These are phyloP conservation scores for Calonectria hawksworthii DNA, from an alignment of 2,329 filamentous ascomycete species.

Conservation along the genomic window DNA sequence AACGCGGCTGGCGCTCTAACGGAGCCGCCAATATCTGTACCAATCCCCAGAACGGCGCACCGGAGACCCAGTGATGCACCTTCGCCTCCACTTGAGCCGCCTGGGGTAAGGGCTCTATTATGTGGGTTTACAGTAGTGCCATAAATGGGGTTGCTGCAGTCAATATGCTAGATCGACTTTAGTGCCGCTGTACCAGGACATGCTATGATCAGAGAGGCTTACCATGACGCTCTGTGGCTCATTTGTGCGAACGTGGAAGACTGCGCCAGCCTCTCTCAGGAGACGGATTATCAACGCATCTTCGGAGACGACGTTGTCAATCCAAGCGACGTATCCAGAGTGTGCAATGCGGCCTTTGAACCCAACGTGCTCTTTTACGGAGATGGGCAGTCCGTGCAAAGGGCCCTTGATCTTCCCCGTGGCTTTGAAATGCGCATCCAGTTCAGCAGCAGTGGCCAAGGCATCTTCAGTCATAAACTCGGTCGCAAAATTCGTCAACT, in stretches of 20 bases:
- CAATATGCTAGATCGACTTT: slow-evolving; percentile 36
- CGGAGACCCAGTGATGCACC: slow-evolving; percentile 57
- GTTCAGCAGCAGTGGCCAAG: slow-evolving; percentile 16
- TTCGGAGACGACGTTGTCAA: slow-evolving; percentile 24
- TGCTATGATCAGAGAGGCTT: not conserved
- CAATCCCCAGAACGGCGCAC: slow-evolving; percentile 58
- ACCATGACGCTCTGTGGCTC: slow-evolving; percentile 13
- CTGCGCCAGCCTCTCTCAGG: not conserved
- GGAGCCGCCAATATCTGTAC: slow-evolving; percentile 62
- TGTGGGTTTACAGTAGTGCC: slow-evolving; percentile 56
- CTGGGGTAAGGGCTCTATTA: slow-evolving; percentile 54
- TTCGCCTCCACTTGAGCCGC: slow-evolving; percentile 60
- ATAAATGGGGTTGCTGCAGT: slow-evolving; percentile 55
- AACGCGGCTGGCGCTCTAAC: slow-evolving; percentile 60
- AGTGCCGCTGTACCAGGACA: not conserved
- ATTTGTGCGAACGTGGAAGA: slow-evolving; percentile 1
- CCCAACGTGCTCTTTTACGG: slow-evolving; percentile 39
- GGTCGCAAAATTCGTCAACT: slow-evolving; percentile 37
- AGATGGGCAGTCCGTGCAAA: slow-evolving; percentile 37
- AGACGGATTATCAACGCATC: slow-evolving; percentile 23
- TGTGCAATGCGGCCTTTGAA: slow-evolving; percentile 28
- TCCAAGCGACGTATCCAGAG: slow-evolving; percentile 24
- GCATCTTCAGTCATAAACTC: slow-evolving; percentile 39
- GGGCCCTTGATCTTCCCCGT: slow-evolving; percentile 16
- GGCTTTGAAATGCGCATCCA: slow-evolving; percentile 30